Percentiles rank a stretch among this genome's conserved stretches.
These are phyloP conservation scores for Neurospora tetraspora DNA, from an alignment of 495 filamentous ascomycete genomes.

Conservation along the genomic window DNA sequence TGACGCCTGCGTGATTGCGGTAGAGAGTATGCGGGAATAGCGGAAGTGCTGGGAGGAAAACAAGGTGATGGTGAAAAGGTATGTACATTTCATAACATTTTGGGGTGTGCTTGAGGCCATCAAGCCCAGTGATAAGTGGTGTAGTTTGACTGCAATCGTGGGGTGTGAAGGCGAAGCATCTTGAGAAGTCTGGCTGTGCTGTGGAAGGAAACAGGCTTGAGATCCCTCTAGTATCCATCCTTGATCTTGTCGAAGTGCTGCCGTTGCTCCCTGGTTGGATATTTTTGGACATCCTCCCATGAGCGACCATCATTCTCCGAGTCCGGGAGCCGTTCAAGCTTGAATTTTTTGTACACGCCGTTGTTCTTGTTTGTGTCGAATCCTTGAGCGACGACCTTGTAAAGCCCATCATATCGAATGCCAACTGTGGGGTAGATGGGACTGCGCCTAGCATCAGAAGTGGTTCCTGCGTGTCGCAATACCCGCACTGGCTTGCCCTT, in stretches of 20 bases:
- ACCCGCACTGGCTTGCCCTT: slow-evolving; percentile 33
- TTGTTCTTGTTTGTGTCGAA: slow-evolving; percentile 6
- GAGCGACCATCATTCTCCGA: slow-evolving; percentile 12
- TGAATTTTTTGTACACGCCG: slow-evolving; percentile 34
- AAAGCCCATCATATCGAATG: slow-evolving; percentile 45
- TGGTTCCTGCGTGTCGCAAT: slow-evolving; percentile 25
- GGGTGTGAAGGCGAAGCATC: not conserved
- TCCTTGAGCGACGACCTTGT: slow-evolving; percentile 23
- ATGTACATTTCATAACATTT: not conserved
- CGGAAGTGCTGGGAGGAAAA: not conserved
- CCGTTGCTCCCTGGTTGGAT: not conserved
- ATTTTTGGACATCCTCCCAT: not conserved
- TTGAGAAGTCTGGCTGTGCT: not conserved
- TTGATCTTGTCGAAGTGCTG: not conserved
- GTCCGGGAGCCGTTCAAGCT: slow-evolving; percentile 21
- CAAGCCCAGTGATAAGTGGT: not conserved
- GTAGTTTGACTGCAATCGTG: not conserved
- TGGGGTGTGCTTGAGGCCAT: not conserved
- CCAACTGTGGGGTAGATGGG: slow-evolving; percentile 25
- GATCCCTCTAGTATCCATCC: slow-evolving; percentile 2
- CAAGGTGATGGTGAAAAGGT: not conserved
- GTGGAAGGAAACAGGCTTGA: not conserved
- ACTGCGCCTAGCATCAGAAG: slow-evolving; percentile 2
- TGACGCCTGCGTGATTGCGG: not conserved
- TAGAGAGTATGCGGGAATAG: not conserved